Base-by-base conservation (phyloP, 2,329 filamentous ascomycete species). In the Aaosphaeria arxii region DNA sequence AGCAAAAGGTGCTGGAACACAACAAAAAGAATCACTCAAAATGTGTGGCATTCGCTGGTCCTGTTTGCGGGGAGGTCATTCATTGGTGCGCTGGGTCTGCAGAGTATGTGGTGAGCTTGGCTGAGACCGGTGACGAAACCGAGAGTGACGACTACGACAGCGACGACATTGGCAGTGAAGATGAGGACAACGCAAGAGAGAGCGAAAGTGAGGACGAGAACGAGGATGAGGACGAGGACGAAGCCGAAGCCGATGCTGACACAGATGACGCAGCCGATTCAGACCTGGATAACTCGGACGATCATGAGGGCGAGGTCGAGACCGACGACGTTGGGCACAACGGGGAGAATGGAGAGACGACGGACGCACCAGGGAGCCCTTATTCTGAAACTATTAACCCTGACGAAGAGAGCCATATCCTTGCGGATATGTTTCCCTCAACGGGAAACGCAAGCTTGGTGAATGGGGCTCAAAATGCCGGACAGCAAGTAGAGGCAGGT, bases 1-100 rank as follows among this genome's bases (percentile, higher is more conserved):
- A 53, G 31, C 46, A 55, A 46, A 40, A 50, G 6, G 49, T 58
- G 5, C 59, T 56, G 11, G 31, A 55, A 30, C 17, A 50, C 4
- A 42, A 24, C 17, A 24, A 24, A 24, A 24, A 24, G 17, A 24
- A 24, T 3, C 38, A 7, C 47, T 47, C 13, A 13, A 47, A 24
- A 24, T 24, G 17, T 24, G 17, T 24, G 17, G 17, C 17, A 24
- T 24, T 24, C 17, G 17, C 17, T 24, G 17, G 17, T 24, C 17
- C 17, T 24, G 17, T 24, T 24, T 24, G 17, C 17, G 17, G 17
- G 17, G 17, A 24, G 17, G 17, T 24, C 17, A 24, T 24, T 24
- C 17, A 24, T 24, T 24, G 17, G 17, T 24, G 17, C 17, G 17
- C 17, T 24, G 17, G 17, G 17, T 3, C 17, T 24, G 17, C 2